These are phyloP conservation scores for Penicillium griseofulvum DNA, from an alignment of 2,329 filamentous ascomycete genomes.

Conservation along the genomic window DNA sequence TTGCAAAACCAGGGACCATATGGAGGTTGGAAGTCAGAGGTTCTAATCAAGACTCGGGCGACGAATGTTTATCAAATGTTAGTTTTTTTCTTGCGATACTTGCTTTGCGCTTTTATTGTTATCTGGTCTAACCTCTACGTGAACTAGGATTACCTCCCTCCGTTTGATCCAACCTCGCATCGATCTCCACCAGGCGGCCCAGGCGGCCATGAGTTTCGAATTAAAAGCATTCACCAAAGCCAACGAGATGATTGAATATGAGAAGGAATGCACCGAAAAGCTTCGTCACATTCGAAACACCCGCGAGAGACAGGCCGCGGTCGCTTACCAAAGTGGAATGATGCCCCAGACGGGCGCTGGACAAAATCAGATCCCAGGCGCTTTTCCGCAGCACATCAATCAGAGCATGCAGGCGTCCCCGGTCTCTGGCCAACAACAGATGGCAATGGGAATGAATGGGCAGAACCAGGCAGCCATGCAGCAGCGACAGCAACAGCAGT, in stretches of 20 bases:
- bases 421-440: conserved; percentile 42
- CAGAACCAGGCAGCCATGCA: conserved; percentile 34
- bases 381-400: conserved; percentile 51
- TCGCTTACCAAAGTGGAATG: conserved; percentile 40
- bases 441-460: conserved; percentile 37
- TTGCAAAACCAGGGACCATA: conserved; percentile 44
- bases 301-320: conserved; percentile 42
- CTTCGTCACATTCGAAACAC: conserved; percentile 46
- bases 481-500: conserved; percentile 34
- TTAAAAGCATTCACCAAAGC: conserved; percentile 45
- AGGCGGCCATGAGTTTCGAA: conserved; percentile 46
- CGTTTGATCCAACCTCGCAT: conserved; percentile 46
- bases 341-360: conserved; percentile 36
- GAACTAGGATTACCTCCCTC: conserved; percentile 45
- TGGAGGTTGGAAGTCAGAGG: conserved; percentile 45
- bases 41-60: conserved; percentile 40
- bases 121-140: conserved; percentile 10
- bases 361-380: conserved; percentile 44
- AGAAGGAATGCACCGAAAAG: conserved; percentile 45
- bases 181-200: conserved; percentile 37
- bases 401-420: conserved; percentile 52
- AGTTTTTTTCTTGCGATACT: conserved; percentile 16
- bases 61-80: conserved; percentile 47
- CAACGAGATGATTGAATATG: conserved; percentile 44
- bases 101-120: not conserved